phyloP scores from a whole-genome alignment of 2,329 filamentous ascomycete species.

The Calonectria multiphialidica region DNA sequence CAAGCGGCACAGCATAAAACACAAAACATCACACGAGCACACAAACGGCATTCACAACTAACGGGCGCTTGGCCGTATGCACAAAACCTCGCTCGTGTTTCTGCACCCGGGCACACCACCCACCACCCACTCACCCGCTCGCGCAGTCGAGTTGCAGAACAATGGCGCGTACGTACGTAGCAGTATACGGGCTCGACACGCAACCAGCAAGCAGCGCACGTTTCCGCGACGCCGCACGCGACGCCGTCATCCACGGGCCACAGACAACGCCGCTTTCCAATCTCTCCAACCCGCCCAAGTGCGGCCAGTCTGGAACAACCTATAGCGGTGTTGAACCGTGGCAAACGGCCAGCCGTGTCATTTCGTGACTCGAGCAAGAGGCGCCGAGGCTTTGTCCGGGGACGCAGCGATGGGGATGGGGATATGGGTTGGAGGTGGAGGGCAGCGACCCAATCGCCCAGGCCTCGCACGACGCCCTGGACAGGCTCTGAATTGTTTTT shows the following conservation, averaged over 20 bases:
- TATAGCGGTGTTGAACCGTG: not conserved
- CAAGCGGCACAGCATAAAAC: conserved; percentile 15
- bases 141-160: not conserved
- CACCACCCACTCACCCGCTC: not conserved
- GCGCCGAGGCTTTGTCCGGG: not conserved
- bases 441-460: not conserved
- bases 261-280: not conserved
- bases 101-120: conserved; percentile 7
- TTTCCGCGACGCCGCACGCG: not conserved
- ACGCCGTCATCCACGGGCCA: not conserved
- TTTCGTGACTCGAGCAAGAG: conserved; percentile 7
- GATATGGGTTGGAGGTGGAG: not conserved
- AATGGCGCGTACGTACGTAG: not conserved
- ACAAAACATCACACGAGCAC: not conserved
- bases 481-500: not conserved
- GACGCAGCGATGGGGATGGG: not conserved
- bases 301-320: not conserved
- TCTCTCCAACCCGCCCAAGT: not conserved
- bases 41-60: not conserved
- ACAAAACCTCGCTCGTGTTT: conserved; percentile 3
- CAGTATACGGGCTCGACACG: not conserved
- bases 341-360: not conserved
- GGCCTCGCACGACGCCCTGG: not conserved
- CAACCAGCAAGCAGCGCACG: not conserved
- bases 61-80: not conserved